Evolutionary conservation across 345 rosid species (phyloP), one percentile per base, ranked within the genome.

Genomic region (Iberis pinnata): DNA sequence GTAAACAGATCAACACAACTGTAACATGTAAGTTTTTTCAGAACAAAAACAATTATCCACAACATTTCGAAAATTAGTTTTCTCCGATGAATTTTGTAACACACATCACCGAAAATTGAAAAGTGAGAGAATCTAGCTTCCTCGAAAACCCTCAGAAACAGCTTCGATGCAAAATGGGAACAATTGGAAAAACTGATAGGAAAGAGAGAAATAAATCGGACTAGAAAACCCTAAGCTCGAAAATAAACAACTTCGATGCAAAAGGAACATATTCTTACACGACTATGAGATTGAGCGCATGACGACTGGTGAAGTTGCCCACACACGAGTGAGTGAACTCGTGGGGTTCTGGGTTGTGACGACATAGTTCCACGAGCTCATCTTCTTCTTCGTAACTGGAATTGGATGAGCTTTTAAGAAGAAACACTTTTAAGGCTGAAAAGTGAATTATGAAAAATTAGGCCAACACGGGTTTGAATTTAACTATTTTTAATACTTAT

Each of bases 281-380:
- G 8, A 78, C 63, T 38, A 92, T 88, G 77, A 92, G 98, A 75
- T 92, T 92, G 63, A 84, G 95, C 54, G 88, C 93, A 29, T 84
- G 95, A 43, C 93, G 83, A 51, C 78, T 58, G 59, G 98, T 92
- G 88, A 92, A 85, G 75, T 88, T 88, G 72, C 98, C 98, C 39
- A 88, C 96, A 63, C 96, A 87, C 5, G 96, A 84, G 71, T 92
- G 95, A 25, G 93, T 76, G 35, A 88, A 63, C 76, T 73, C 31
- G 95, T 89, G 18, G 97, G 81, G 43, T 76, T 76, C 53, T 70
- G 78, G 29, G 81, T 78, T 54, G 81, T 68, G 4, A 76, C 81
- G 49, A 70, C 81, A 68, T 76, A 73, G 67, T 76, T 76, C 74
- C 78, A 73, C 12, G 59, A 10, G 42, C 74, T 76, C 81, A 76